Conservation (phyloP, 306 rosid genomes). For the Ziziphus jujuba region DNA sequence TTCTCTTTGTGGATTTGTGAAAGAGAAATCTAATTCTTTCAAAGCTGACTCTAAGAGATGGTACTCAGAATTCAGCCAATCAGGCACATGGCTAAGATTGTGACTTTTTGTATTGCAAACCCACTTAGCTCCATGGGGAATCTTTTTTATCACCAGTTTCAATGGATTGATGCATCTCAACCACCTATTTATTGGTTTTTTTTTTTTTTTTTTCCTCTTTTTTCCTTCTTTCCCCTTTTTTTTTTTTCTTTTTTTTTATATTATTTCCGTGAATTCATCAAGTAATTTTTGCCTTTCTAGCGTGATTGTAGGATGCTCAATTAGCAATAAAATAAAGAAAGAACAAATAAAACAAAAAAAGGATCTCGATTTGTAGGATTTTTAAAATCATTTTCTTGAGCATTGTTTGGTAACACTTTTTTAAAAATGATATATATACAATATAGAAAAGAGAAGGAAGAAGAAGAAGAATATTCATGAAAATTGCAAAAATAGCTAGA, state of each 20-base stretch:
- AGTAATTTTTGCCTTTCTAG: background rate
- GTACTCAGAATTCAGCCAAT: slow-evolving; percentile 21
- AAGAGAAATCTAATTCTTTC: slow-evolving; percentile 27
- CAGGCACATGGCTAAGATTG: slow-evolving; percentile 35
- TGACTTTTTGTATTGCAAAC: slow-evolving; percentile 28
- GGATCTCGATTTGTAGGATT: too few relatives aligned
- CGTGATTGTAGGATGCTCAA: too few relatives aligned
- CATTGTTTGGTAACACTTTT: too few relatives aligned
- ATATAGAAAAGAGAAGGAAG: background rate
- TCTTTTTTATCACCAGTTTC: slow-evolving; percentile 29
- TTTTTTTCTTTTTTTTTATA: background rate
- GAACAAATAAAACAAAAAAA: background rate
- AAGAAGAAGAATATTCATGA: background rate
- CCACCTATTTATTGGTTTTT: slow-evolving; percentile 33
- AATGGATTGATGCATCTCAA: slow-evolving; percentile 27
- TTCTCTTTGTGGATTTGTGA: slow-evolving; percentile 19
- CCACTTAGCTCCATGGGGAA: slow-evolving; percentile 30
- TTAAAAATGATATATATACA: background rate
- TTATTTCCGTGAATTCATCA: slow-evolving; percentile 26
- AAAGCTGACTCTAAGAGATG: too few relatives aligned
- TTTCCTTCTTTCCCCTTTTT: too few relatives aligned
- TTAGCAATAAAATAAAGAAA: background rate
- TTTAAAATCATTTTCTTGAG: too few relatives aligned
- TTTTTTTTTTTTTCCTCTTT: background rate
- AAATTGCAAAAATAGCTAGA: background rate